Evolutionary conservation across 2,329 filamentous ascomycete species (phyloP).

Genomic region (Cryphonectria radicalis): DNA sequence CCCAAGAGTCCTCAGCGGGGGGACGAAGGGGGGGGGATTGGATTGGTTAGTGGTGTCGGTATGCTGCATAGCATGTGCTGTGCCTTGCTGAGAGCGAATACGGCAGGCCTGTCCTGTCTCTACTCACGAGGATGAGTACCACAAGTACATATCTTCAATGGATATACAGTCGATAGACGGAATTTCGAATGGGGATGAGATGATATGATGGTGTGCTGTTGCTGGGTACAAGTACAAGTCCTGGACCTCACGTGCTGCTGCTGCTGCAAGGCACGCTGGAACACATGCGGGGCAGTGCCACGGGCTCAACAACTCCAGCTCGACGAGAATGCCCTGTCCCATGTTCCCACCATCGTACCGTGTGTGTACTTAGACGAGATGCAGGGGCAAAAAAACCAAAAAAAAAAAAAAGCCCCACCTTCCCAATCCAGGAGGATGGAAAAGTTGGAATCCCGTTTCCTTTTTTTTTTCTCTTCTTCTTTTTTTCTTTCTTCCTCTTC

Average conservation of each 20-base stretch:
- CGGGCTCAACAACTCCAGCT: neutral
- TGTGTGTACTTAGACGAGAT: neutral
- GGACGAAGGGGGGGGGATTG: no score
- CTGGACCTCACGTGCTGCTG: constrained; percentile 5
- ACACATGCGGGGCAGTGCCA: constrained; percentile 2
- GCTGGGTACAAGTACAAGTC: neutral
- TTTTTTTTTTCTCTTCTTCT: neutral
- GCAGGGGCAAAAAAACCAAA: neutral
- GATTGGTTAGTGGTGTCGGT: neutral
- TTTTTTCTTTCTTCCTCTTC: no score
- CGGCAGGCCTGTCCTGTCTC: neutral
- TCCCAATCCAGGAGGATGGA: constrained; percentile 13
- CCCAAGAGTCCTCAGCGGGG: neutral
- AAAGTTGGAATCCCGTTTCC: neutral
- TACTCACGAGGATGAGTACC: neutral
- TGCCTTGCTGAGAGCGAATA: neutral
- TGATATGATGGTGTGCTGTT: neutral
- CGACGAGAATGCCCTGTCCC: no score
- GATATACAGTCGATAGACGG: neutral
- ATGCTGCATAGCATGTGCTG: neutral
- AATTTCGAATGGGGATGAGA: no score
- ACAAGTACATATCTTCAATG: neutral
- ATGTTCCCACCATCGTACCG: neutral
- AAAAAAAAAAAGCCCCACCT: constrained; percentile 1
- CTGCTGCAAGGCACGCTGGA: neutral